Evolutionary conservation across 495 filamentous ascomycete genomes (phyloP), one percentile per base, ranked within the genome.

Genomic region (Letharia columbiana): DNA sequence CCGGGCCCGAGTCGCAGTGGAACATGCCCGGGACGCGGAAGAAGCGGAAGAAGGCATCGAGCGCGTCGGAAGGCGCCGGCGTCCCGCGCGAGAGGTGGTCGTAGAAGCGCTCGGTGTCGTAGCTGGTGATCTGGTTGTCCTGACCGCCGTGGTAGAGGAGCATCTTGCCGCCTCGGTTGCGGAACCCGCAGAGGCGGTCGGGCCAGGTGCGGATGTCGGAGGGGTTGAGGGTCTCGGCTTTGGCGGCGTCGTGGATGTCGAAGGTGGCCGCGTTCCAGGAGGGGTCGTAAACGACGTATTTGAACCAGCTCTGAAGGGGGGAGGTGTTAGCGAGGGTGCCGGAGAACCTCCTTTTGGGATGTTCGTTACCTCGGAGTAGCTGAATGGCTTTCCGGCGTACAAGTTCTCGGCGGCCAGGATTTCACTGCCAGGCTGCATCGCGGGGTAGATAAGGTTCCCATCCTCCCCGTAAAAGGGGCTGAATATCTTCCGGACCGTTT

Each of bases 11-110:
- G 20, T 68, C 71, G 68, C 81, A 85, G 68, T 85, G 84, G 35
- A 71, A 73, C 79, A 85, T 83, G 0, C 85, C 86, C 41, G 79
- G 78, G 66, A 87, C 82, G 2, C 78, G 76, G 74, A 87, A 89
- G 72, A 82, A 84, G 60, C 85, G 80, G 58, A 85, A 82, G 71
- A 86, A 87, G 3, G 78, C 76, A 66, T 88, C 84, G 15, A 86
- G 71, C 1, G 79, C 65, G 3, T 71, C 33, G 0, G 79, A 76
- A 0, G 70, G 60, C 18, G 77, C 60, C 5, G 72, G 67, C 79
- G 83, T 82, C 11, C 79, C 77, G 17, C 77, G 67, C 0, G 75
- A 68, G 1, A 86, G 80, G 39, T 77, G 75, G 10, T 73, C 63
- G 61, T 80, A 82, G 69, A 79, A 82, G 54, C 72, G 70, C 61